Conservation (phyloP, 2,329 filamentous ascomycete species). For the Fusarium nygamai region DNA sequence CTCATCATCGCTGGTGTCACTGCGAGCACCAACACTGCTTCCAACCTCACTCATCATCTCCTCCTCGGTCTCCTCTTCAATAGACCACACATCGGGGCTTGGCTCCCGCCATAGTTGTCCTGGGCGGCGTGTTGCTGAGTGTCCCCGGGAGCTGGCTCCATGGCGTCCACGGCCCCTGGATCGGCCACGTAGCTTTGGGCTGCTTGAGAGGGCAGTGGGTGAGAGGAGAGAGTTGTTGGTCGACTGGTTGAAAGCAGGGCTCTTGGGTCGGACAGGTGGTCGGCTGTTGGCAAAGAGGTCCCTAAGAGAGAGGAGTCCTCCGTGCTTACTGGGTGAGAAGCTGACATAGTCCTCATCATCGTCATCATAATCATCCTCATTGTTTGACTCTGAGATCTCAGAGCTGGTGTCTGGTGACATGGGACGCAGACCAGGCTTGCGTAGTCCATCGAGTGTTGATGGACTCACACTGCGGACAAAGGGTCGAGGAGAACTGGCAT, state of each 20-base stretch:
- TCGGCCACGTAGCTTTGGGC: constrained; percentile 45
- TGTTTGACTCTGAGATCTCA: constrained; percentile 56
- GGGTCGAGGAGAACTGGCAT: constrained; percentile 55
- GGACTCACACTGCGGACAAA: constrained; percentile 66
- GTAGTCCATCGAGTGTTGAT: constrained; percentile 63
- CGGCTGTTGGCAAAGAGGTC: constrained; percentile 54
- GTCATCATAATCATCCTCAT: constrained; percentile 60
- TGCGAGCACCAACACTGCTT: constrained; percentile 43
- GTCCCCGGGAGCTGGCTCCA: constrained; percentile 40
- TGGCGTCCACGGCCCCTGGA: constrained; percentile 45
- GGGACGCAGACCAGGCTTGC: constrained; percentile 50
- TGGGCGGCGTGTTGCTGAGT: constrained; percentile 51
- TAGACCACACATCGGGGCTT: constrained; percentile 68
- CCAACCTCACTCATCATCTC: constrained; percentile 58
- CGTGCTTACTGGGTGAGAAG: constrained; percentile 54
- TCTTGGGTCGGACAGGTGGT: constrained; percentile 44
- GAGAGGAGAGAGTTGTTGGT: constrained; percentile 44
- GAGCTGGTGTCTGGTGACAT: constrained; percentile 42
- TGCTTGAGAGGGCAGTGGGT: constrained; percentile 39
- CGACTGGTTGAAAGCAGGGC: constrained; percentile 46
- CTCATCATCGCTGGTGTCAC: constrained; percentile 44
- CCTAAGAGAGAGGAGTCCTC: constrained; percentile 54
- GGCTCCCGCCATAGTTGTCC: constrained; percentile 64
- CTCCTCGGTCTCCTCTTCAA: constrained; percentile 68
- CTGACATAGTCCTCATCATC: constrained; percentile 63